Percentiles rank a stretch among this genome's conserved stretches.
Conservation (phyloP, 73 alveolate species). For the Tetrahymena malaccensis region DNA sequence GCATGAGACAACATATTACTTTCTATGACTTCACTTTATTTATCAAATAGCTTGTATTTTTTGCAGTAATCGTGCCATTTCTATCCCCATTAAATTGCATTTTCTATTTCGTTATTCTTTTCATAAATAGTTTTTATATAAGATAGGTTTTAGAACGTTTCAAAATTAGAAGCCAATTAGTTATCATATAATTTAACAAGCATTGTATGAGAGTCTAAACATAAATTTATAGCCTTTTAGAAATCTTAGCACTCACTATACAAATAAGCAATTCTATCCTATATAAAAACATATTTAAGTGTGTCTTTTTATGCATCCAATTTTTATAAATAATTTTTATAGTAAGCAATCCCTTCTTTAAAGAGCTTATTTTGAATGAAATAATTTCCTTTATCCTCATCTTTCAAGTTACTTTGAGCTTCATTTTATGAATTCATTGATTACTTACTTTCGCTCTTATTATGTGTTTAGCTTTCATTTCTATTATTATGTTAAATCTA, state of each 20-base stretch:
- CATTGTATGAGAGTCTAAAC: background rate
- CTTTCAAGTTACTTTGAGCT: background rate
- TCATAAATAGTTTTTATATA: background rate
- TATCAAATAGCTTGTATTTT: background rate
- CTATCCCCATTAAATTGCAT: background rate
- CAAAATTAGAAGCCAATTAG: background rate
- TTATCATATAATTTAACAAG: background rate
- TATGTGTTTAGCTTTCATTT: no score
- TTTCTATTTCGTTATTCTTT: background rate
- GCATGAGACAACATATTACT: background rate
- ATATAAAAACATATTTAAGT: background rate
- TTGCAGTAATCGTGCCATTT: background rate
- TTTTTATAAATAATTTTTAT: no score
- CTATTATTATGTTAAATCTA: no score
- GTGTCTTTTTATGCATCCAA: background rate
- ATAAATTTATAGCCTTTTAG: background rate
- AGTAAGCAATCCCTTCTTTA: background rate
- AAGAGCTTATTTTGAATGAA: background rate
- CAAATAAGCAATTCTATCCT: background rate
- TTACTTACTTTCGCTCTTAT: background rate
- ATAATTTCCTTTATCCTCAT: background rate
- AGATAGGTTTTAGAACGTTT: background rate
- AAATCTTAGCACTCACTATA: background rate
- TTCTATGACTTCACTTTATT: background rate
- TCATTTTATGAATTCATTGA: no score